Evolutionary conservation across 2,329 filamentous ascomycete species (phyloP).

Genomic region (Verticillium dahliae): DNA sequence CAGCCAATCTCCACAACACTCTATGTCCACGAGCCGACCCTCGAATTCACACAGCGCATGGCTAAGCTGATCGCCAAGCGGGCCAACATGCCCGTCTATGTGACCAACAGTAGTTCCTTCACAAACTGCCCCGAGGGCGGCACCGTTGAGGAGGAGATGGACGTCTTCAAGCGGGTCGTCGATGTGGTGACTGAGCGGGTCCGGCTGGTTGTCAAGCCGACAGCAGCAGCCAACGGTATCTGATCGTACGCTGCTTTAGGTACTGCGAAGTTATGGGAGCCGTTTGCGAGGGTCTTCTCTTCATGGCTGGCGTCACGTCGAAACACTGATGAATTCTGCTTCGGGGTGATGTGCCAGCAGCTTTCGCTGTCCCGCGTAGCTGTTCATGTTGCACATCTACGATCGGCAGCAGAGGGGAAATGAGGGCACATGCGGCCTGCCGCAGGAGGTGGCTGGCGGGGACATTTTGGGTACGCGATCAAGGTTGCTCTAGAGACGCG

Average conservation of each 20-base stretch:
- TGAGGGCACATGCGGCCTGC: not conserved
- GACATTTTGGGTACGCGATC: no score
- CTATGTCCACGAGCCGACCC: conserved; percentile 65
- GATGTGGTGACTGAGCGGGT: conserved; percentile 58
- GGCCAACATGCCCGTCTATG: conserved; percentile 72
- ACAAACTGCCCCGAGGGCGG: conserved; percentile 67
- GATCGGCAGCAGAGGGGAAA: not conserved
- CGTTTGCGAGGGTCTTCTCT: not conserved
- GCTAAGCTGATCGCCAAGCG: conserved; percentile 77
- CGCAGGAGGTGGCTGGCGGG: not conserved
- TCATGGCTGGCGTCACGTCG: no score
- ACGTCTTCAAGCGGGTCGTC: conserved; percentile 70
- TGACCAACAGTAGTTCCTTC: conserved; percentile 81
- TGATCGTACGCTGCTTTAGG: not conserved
- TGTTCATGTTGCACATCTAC: not conserved
- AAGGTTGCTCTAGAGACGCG: not conserved
- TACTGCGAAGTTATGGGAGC: not conserved
- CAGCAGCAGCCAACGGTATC: not conserved
- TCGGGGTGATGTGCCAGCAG: no score
- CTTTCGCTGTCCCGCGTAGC: not conserved
- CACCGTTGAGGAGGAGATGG: conserved; percentile 89
- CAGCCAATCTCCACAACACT: conserved; percentile 73
- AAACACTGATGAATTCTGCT: no score
- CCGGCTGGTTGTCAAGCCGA: conserved; percentile 19
- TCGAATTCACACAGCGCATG: conserved; percentile 82